phyloP scores from a whole-genome alignment of 2,329 filamentous ascomycete genomes.

The Plectosphaerella sp. region DNA sequence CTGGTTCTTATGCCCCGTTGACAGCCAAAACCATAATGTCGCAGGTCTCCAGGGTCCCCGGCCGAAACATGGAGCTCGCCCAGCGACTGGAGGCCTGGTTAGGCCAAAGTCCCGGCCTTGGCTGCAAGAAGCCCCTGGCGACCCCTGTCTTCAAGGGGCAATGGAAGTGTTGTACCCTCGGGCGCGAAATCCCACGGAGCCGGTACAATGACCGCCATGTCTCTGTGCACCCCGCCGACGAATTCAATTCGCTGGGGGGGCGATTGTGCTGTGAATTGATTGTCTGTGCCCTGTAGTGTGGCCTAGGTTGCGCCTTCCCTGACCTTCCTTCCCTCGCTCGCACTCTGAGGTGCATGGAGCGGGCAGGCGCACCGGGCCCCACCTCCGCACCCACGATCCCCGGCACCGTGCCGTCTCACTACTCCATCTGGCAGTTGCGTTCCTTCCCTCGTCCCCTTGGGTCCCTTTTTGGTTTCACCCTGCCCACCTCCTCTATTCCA shows the following conservation, averaged over 20 bases:
- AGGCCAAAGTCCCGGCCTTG: background rate
- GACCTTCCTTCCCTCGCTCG: background rate
- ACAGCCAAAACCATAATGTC: too few relatives aligned
- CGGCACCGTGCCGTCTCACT: background rate
- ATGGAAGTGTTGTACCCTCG: background rate
- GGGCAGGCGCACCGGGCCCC: background rate
- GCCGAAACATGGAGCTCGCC: background rate
- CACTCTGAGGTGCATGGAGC: too few relatives aligned
- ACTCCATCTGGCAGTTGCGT: slow-evolving; percentile 1
- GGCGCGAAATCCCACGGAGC: background rate
- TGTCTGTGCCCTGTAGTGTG: background rate
- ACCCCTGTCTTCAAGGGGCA: background rate
- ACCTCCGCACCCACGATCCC: background rate
- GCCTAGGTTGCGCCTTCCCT: too few relatives aligned
- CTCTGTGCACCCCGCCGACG: background rate
- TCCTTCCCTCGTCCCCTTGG: background rate
- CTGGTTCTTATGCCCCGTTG: too few relatives aligned
- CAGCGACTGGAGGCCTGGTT: background rate
- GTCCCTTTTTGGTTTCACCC: background rate
- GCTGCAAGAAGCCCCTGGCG: background rate
- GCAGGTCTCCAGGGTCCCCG: background rate
- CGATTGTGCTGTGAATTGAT: background rate
- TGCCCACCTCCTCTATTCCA: background rate
- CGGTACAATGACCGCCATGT: slow-evolving; percentile 1
- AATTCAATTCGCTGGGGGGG: background rate